Evolutionary conservation across 1,139 yeast genomes (phyloP), one percentile per base, ranked within the genome.

Genomic region (Scheffersomyces titani): DNA sequence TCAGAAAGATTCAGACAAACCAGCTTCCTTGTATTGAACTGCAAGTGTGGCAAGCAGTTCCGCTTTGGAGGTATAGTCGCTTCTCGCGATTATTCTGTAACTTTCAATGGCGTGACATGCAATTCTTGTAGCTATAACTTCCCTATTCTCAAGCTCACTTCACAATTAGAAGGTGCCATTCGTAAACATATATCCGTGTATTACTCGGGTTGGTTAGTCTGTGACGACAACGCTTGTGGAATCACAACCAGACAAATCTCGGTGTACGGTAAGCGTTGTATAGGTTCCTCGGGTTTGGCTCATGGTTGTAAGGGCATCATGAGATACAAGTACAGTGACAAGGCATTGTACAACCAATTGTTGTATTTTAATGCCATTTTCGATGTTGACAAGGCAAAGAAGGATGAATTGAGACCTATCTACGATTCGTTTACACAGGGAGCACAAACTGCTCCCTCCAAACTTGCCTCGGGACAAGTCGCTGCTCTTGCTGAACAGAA

Each of bases 141-240:
- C 55, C 71, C 86, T 0, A 70, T 83, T 19, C 68, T 91, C 19
- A 79, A 83, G 51, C 66, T 92, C 47, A 84, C 89, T 13, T 75
- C 89, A 5, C 98, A 92, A 71, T 72, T 94, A 51, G 98, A 93
- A 70, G 70, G 76, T 19, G 78, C 86, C 53, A 83, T 94, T 40
- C 81, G 98, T 57, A 73, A 78, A 6, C 91, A 88, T 62, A 86
- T 94, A 53, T 80, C 93, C 0, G 71, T 81, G 48, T 96, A 93
- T 72, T 96, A 96, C 69, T 87, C 90, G 19, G 96, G 94, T 5
- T 88, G 96, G 93, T 76, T 92, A 49, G 76, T 74, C 0, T 96
- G 99, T 74, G 96, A 90, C 69, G 98, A 93, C 64, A 71, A 86
- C 2, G 84, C 96, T 0, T 96, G 99, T 77, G 92, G 90, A 7